Base-by-base conservation (phyloP, 169 alveolate genomes). In the Eimeria praecox region DNA sequence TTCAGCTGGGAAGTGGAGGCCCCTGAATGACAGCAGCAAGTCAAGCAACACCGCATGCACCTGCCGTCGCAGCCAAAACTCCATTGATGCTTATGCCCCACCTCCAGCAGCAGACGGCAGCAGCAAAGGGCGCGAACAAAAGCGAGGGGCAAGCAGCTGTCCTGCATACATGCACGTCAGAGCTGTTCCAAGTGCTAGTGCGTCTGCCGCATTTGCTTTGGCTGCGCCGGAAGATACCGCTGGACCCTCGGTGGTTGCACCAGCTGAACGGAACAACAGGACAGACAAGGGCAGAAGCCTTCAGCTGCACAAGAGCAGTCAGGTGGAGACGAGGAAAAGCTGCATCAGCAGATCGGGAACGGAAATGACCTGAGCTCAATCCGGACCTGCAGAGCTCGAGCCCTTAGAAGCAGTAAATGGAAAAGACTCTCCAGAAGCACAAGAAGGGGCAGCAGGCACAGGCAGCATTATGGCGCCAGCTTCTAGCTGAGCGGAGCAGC, bases 181-280 rank as follows among this genome's bases (percentile, higher is more conserved):
- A 77, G 46, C 64, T 27, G 87, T 46, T 40, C 49, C 87, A 4
- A 8, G 42, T 24, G 59, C 59, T 40, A 77, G 22, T 40, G 14
- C 12, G n/a, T 40, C 62, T 40, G 87, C 87, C 49, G 87, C 59
- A 42, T 77, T 30, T 22, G 87, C 59, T 77, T 59, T 77, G 14
- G 62, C 42, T 40, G 59, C 33, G 54, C 59, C 62, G 9, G 64
- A 10, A 30, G 54, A 33, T 35, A 38, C 38, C 59, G 59, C 64
- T 18, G 27, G 16, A 9, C 59, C 87, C 59, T 77, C 54, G 35
- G 54, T 62, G 42, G 62, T 20, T 22, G 87, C 59, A 77, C 22
- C 87, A 77, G 64, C 87, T 77, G 87, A 35, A 77, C 40, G 16
- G 87, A 38, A 77, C 35, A 77, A 16, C n/a, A 38, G 8, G 87